Percentiles rank a stretch among this genome's conserved stretches.
phyloP scores from a whole-genome alignment of 805 yeast genomes.

The Candida krabiensis region DNA sequence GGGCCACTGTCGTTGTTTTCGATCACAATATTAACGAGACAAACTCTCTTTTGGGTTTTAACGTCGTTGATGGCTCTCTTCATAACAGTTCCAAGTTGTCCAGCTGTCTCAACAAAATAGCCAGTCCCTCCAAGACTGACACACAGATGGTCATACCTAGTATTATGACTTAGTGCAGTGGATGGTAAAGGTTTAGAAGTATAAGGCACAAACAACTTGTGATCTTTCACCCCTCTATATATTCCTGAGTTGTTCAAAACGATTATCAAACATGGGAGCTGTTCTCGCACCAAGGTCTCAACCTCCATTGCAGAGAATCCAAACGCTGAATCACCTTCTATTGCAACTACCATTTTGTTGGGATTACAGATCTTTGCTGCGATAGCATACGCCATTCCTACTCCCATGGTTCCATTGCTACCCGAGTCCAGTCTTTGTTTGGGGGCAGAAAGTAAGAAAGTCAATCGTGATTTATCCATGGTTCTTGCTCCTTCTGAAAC shows the following conservation, averaged over 20 bases:
- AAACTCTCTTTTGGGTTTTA: constrained; percentile 33
- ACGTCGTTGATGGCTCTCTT: constrained; percentile 36
- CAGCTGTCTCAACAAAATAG: constrained; percentile 40
- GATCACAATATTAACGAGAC: constrained; percentile 60
- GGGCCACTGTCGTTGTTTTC: constrained; percentile 52
- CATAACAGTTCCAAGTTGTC: constrained; percentile 37
- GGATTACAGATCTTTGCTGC: constrained; percentile 53
- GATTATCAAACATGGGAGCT: constrained; percentile 53
- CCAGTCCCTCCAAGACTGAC: constrained; percentile 59
- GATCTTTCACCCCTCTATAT: constrained; percentile 56
- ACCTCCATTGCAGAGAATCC: constrained; percentile 73
- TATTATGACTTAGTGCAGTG: constrained; percentile 57
- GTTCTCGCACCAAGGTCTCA: constrained; percentile 63
- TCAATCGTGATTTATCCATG: constrained; percentile 67
- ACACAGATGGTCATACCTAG: constrained; percentile 58
- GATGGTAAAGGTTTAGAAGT: constrained; percentile 44
- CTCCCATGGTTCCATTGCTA: constrained; percentile 77
- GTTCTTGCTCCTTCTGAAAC: constrained; percentile 78
- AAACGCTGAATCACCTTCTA: constrained; percentile 78
- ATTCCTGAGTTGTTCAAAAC: constrained; percentile 78
- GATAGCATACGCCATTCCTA: constrained; percentile 69
- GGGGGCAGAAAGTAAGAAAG: constrained; percentile 55
- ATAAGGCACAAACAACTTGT: constrained; percentile 15
- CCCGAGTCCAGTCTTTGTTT: constrained; percentile 67
- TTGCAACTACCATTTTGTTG: constrained; percentile 48